phyloP scores from a whole-genome alignment of 371 early-diverging fungal genomes.

The Rhizopus microsporus region DNA sequence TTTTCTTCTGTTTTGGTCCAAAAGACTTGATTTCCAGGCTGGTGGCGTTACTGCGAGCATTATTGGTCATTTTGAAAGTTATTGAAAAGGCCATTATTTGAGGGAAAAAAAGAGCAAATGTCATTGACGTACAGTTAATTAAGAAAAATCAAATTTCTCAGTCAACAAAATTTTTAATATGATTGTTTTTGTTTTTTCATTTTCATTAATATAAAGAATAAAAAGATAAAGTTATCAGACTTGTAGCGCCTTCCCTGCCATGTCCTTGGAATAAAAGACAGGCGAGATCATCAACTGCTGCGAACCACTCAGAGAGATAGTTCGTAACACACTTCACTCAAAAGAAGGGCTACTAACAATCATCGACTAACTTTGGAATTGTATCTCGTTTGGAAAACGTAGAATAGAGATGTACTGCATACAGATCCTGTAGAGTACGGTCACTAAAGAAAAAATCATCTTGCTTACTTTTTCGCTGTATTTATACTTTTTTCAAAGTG shows the following conservation, averaged over 20 bases:
- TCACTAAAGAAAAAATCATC: conserved; percentile 27
- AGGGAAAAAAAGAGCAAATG: too few relatives aligned
- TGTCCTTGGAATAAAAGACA: conserved; percentile 35
- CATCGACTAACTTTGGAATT: conserved; percentile 44
- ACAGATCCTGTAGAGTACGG: conserved; percentile 49
- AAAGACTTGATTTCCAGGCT: too few relatives aligned
- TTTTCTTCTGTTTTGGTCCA: too few relatives aligned
- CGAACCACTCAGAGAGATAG: conserved; percentile 18
- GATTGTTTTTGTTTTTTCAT: too few relatives aligned
- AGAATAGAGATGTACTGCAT: conserved; percentile 54
- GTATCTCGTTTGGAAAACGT: conserved; percentile 54
- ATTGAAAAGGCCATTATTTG: too few relatives aligned
- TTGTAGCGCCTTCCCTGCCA: conserved; percentile 41
- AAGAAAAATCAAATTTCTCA: too few relatives aligned
- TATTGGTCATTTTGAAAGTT: too few relatives aligned
- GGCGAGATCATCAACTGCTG: conserved; percentile 44
- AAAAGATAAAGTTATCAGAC: conserved; percentile 33
- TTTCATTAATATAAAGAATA: conserved; percentile 16
- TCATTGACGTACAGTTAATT: too few relatives aligned
- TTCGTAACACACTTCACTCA: conserved; percentile 41
- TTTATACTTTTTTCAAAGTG: conserved; percentile 31
- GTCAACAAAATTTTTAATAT: too few relatives aligned
- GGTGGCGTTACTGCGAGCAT: too few relatives aligned
- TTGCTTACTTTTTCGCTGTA: conserved; percentile 14
- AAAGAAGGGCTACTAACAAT: conserved; percentile 38